Evolutionary conservation across 305 asterid genomes (phyloP).

Genomic region (Stenogyne calaminthoides): DNA sequence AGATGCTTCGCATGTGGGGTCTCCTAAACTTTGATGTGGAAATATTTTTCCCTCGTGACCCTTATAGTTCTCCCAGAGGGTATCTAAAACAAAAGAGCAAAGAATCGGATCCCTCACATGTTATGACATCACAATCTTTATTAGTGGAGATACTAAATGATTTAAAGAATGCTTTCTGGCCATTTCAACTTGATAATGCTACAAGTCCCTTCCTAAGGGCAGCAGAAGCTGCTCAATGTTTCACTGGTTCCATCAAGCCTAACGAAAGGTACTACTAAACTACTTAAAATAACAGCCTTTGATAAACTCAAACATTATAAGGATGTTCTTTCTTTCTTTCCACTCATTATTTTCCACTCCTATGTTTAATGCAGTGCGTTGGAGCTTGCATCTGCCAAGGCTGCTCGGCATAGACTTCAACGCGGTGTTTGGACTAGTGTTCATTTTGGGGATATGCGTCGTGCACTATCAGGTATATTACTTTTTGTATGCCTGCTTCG

Average conservation of each 20-base stretch:
- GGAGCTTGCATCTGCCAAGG: slow-evolving; percentile 83
- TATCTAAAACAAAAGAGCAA: slow-evolving; percentile 69
- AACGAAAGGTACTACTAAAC: slow-evolving; percentile 53
- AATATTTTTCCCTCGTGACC: slow-evolving; percentile 67
- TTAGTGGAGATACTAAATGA: slow-evolving; percentile 71
- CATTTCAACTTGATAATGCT: slow-evolving; percentile 65
- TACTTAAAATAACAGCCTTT: not conserved
- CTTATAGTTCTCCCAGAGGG: slow-evolving; percentile 65
- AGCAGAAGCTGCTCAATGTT: slow-evolving; percentile 78
- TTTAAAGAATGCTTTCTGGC: slow-evolving; percentile 84
- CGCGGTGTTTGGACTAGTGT: slow-evolving; percentile 94
- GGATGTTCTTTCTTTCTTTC: slow-evolving; percentile 5
- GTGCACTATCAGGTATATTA: slow-evolving; percentile 74
- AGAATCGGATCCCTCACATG: slow-evolving; percentile 60
- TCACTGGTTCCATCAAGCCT: slow-evolving; percentile 39
- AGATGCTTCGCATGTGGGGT: slow-evolving; percentile 72
- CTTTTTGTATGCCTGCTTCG: not conserved
- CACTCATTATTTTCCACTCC: not conserved
- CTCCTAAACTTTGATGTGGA: slow-evolving; percentile 72
- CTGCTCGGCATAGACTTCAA: slow-evolving; percentile 79
- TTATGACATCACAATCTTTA: slow-evolving; percentile 65
- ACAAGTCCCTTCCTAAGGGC: slow-evolving; percentile 74
- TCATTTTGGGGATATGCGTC: slow-evolving; percentile 81
- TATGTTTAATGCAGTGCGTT: slow-evolving; percentile 51
- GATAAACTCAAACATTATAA: not conserved